Evolutionary conservation across 352 stramenopile genomes (phyloP), one percentile per base, ranked within the genome.

Genomic region (Pythium sp.): DNA sequence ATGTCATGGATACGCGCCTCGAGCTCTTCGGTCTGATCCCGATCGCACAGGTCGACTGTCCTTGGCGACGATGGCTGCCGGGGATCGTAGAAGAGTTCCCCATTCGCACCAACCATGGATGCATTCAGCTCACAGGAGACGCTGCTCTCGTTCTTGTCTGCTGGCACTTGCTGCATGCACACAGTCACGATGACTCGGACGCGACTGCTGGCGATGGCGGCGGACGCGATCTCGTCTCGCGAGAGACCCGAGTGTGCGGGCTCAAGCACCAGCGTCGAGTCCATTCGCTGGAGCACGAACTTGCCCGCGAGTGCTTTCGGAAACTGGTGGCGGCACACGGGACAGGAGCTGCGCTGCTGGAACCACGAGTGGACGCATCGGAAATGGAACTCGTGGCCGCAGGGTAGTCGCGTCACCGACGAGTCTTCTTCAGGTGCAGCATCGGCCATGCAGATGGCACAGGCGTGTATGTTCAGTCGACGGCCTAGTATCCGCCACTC

Each of bases 361-460:
- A 92, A 83, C 89, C 91, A 97, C 3, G 78, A 76, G 36, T 77
- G 62, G 28, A 97, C 74, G 68, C 91, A 97, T 24, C 81, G 77
- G 26, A 77, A 60, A 65, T 97, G 90, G 71, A 91, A 97, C 14
- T 84, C 55, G 75, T 99, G 95, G 26, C 82, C 79, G 64, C 95
- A 98, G 0, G 93, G 87, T 15, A 98, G 74, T 11, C 76, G 73
- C 43, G 92, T 83, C 20, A 9, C n/a, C 18, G 2, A 8, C 14
- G 53, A 5, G 14, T 93, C 73, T 32, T 71, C 73, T 30, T 67
- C 67, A 7, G 30, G 18, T 61, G 70, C 77, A 53, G 53, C 72
- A 72, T 96, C 78, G 75, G 87, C 81, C 47, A 98, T 81, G 75
- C 94, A 98, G 67, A 98, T 93, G 3, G 79, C 81, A 71, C 91